Percentiles rank a stretch among this genome's conserved stretches.
phyloP scores from a whole-genome alignment of 495 filamentous ascomycete genomes.

The Talaromyces wortmannii region DNA sequence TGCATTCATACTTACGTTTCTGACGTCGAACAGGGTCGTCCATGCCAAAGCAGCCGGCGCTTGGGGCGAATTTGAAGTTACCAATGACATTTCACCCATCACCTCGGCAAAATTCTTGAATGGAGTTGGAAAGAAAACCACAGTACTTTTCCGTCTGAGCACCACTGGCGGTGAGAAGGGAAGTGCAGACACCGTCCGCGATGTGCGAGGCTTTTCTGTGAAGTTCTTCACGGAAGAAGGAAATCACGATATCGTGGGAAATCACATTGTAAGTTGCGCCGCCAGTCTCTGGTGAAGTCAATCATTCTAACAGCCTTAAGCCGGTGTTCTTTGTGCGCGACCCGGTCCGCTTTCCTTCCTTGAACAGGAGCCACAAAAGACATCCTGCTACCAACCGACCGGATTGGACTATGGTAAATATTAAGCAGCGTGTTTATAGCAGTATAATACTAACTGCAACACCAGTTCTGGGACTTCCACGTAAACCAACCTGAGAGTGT shows the following conservation, averaged over 20 bases:
- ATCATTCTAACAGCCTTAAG: slow-evolving; percentile 2
- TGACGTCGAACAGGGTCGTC: slow-evolving; percentile 21
- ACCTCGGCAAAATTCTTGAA: slow-evolving; percentile 31
- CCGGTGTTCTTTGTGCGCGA: slow-evolving; percentile 50
- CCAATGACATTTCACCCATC: slow-evolving; percentile 41
- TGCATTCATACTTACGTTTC: not conserved
- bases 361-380: slow-evolving; percentile 46
- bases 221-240: slow-evolving; percentile 78
- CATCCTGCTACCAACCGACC: slow-evolving; percentile 36
- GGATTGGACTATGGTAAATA: slow-evolving; percentile 42
- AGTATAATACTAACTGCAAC: slow-evolving; percentile 4
- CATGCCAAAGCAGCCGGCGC: slow-evolving; percentile 52
- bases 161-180: slow-evolving; percentile 60
- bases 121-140: slow-evolving; percentile 56
- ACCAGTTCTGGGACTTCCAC: slow-evolving; percentile 49
- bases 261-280: slow-evolving; percentile 20
- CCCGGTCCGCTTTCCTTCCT: slow-evolving; percentile 46
- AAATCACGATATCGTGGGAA: slow-evolving; percentile 47
- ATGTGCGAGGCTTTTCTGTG: slow-evolving; percentile 60
- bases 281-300: not conserved
- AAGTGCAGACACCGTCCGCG: slow-evolving; percentile 56
- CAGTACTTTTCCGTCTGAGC: slow-evolving; percentile 53
- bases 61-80: slow-evolving; percentile 56
- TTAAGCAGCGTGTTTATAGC: not conserved
- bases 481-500: slow-evolving; percentile 31